These are phyloP conservation scores for Knufia fluminis DNA, from an alignment of 2,329 filamentous ascomycete species.

Conservation along the genomic window DNA sequence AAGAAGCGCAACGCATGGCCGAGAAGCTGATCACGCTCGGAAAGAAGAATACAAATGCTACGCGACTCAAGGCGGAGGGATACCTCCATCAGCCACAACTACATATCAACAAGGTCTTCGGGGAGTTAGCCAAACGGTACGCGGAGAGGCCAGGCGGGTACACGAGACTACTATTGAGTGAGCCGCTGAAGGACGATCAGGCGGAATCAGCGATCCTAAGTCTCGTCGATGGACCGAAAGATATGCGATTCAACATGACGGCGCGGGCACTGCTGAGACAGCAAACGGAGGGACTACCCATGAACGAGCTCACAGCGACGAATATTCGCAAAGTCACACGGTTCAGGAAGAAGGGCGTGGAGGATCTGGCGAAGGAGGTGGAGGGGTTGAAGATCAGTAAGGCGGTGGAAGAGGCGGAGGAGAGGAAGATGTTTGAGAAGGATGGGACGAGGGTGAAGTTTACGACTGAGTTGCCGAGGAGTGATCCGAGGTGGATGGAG, in stretches of 20 bases:
- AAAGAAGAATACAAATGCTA: conserved; percentile 84
- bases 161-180: conserved; percentile 85
- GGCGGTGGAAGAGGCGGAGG: conserved; percentile 27
- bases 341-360: conserved; percentile 58
- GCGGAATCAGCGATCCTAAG: conserved; percentile 85
- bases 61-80: conserved; percentile 61
- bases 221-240: conserved; percentile 85
- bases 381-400: conserved; percentile 49
- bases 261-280: conserved; percentile 68
- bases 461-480: conserved; percentile 22
- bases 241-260: conserved; percentile 91
- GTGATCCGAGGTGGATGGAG: conserved; percentile 19
- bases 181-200: conserved; percentile 80
- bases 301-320: conserved; percentile 62
- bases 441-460: conserved; percentile 20
- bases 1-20: conserved; percentile 86
- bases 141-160: conserved; percentile 74
- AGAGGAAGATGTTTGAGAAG: conserved; percentile 24
- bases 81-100: conserved; percentile 62
- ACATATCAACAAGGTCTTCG: conserved; percentile 73
- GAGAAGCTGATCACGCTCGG: conserved; percentile 91
- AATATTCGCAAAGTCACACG: conserved; percentile 79
- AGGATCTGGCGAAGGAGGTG: conserved; percentile 56
- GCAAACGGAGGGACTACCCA: conserved; percentile 41
- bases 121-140: conserved; percentile 71